A percentile compares a stretch with the other conserved stretches of the same genome.
Evolutionary conservation across 2,329 filamentous ascomycete genomes (phyloP).

Genomic region (Pseudocercospora fijiensis): DNA sequence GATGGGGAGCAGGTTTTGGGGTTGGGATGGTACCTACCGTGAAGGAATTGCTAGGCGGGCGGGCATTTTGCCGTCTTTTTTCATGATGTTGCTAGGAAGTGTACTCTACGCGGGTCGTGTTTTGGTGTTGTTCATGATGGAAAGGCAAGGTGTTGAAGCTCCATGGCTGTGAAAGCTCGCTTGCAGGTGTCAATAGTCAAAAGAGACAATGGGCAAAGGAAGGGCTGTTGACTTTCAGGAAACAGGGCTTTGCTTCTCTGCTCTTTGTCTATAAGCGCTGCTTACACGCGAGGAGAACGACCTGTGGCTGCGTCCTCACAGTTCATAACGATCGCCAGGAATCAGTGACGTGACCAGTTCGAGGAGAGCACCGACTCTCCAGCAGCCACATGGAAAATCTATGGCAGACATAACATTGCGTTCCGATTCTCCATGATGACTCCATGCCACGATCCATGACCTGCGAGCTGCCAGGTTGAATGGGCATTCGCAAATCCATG

Average conservation of each 20-base stretch:
- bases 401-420: not conserved
- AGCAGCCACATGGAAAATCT: not conserved
- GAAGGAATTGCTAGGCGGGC: not conserved
- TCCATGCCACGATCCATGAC: not conserved
- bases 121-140: not conserved
- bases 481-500: not conserved
- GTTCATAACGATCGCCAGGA: not conserved
- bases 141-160: not conserved
- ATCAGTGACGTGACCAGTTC: not conserved
- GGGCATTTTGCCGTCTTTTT: constrained; percentile 1
- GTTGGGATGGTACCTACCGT: not conserved
- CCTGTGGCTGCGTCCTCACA: not conserved
- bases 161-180: not conserved
- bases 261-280: not conserved
- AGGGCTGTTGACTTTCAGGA: not conserved
- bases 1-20: not conserved
- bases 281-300: not conserved
- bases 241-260: not conserved
- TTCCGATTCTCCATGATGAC: not conserved
- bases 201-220: not conserved
- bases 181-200: not conserved
- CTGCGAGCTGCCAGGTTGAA: not conserved
- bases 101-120: not conserved
- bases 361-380: not conserved
- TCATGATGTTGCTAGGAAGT: not conserved